Evolutionary conservation across 768 basidiomycete species (phyloP).

Genomic region (Leccinellum rugosiceps): DNA sequence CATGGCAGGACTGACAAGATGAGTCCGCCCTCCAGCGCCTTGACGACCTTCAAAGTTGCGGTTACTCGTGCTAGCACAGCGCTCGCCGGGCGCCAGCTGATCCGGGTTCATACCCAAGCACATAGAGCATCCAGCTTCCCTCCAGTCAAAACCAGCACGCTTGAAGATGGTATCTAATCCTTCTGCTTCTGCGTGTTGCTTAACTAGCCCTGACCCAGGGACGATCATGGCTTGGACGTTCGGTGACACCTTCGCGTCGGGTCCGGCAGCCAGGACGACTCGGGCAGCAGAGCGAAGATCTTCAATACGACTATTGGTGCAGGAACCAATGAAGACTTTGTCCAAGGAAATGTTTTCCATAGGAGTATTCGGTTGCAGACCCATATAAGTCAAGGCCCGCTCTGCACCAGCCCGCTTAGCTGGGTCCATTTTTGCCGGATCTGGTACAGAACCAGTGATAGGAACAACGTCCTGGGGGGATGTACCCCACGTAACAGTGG

Average conservation of each 20-base stretch:
- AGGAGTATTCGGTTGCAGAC: slow-evolving; percentile 68
- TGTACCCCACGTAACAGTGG: slow-evolving; percentile 91
- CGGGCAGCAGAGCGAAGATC: slow-evolving; percentile 82
- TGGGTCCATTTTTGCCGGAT: slow-evolving; percentile 66
- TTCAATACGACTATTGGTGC: slow-evolving; percentile 93
- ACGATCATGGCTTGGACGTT: slow-evolving; percentile 87
- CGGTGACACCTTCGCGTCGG: slow-evolving; percentile 68
- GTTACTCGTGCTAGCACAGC: slow-evolving; percentile 91
- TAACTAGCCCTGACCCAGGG: slow-evolving; percentile 87
- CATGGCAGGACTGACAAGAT: slow-evolving; percentile 89
- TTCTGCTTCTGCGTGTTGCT: slow-evolving; percentile 87
- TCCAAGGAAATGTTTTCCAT: slow-evolving; percentile 81
- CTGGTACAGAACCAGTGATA: slow-evolving; percentile 79
- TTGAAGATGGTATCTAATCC: slow-evolving; percentile 84
- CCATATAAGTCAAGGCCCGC: slow-evolving; percentile 85
- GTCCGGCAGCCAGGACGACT: slow-evolving; percentile 71
- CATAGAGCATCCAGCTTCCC: slow-evolving; percentile 95
- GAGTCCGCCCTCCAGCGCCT: slow-evolving; percentile 84
- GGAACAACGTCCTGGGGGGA: slow-evolving; percentile 86
- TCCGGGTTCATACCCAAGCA: slow-evolving; percentile 96
- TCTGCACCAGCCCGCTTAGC: slow-evolving; percentile 66
- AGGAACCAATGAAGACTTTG: slow-evolving; percentile 93
- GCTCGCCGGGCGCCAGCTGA: slow-evolving; percentile 75
- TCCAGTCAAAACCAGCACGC: slow-evolving; percentile 92
- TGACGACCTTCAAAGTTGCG: slow-evolving; percentile 92